Percentiles rank a stretch among this genome's conserved stretches.
Evolutionary conservation across 306 rosid genomes (phyloP).

Genomic region (Lagenaria siceraria): DNA sequence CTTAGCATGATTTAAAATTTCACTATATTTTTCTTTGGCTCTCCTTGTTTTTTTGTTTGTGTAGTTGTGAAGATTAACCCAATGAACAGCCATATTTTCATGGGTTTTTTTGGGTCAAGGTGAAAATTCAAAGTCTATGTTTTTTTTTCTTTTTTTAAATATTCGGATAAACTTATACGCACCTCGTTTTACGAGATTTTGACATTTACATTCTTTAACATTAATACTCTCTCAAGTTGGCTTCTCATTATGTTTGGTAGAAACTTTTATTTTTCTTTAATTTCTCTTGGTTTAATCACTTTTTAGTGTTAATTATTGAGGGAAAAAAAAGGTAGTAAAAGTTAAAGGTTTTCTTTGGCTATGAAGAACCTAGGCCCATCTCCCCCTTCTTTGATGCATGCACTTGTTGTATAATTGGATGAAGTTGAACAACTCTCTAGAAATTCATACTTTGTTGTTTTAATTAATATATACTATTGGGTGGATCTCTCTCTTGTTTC

Average conservation of each 20-base stretch:
- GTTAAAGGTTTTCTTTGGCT: background rate
- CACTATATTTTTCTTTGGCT: background rate
- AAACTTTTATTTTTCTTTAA: background rate
- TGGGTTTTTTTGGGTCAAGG: background rate
- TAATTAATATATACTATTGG: background rate
- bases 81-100: background rate
- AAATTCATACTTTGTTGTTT: background rate
- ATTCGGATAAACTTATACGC: background rate
- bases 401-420: constrained; percentile 2
- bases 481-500: background rate
- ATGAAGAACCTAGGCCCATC: background rate
- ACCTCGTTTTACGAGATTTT: background rate
- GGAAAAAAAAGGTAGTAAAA: background rate
- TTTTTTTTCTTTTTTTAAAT: too few species aligned
- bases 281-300: background rate
- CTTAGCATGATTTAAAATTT: background rate
- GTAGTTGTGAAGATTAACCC: background rate
- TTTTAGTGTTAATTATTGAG: background rate
- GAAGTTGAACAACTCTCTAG: background rate
- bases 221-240: background rate
- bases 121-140: background rate
- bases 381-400: background rate
- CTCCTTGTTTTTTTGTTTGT: background rate
- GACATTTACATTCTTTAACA: background rate
- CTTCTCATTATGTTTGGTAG: background rate